Conservation (phyloP, 345 rosid species). For the Ceriops zippeliana region DNA sequence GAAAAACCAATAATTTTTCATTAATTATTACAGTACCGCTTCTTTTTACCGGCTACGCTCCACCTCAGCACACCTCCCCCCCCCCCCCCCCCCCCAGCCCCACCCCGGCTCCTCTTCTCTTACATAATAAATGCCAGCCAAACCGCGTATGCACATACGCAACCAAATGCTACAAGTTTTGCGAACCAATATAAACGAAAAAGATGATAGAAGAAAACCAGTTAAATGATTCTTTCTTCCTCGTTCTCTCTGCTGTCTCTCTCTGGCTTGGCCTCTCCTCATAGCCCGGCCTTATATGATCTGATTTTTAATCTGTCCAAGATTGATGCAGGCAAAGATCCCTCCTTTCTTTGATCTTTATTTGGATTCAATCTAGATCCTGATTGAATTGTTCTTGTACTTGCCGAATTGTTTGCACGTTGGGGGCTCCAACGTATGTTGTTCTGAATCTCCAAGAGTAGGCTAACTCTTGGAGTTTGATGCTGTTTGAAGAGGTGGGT, state of each 20-base stretch:
- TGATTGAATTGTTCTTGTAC: background rate
- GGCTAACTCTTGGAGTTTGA: conserved; percentile 11
- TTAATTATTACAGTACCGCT: too few species aligned
- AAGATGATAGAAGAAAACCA: background rate
- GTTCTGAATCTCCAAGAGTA: conserved; percentile 8
- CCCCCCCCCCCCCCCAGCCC: background rate
- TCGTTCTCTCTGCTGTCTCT: conserved; percentile 11
- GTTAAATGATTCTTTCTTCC: conserved; percentile 10
- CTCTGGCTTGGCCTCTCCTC: conserved; percentile 3
- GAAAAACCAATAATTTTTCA: background rate
- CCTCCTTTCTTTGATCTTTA: background rate
- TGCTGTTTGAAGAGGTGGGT: conserved; percentile 30
- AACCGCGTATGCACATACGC: background rate
- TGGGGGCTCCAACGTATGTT: conserved; percentile 11
- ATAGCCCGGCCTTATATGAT: conserved; percentile 7
- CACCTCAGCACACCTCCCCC: background rate
- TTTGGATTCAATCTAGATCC: background rate
- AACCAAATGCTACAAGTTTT: background rate
- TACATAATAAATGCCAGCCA: background rate
- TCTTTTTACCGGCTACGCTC: background rate
- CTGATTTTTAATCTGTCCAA: background rate
- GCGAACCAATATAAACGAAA: background rate
- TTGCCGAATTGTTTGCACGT: background rate
- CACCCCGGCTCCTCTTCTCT: background rate
- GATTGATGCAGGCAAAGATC: background rate